Base-by-base conservation (phyloP, 140 eudicot species). In the Cichorium intybus region DNA sequence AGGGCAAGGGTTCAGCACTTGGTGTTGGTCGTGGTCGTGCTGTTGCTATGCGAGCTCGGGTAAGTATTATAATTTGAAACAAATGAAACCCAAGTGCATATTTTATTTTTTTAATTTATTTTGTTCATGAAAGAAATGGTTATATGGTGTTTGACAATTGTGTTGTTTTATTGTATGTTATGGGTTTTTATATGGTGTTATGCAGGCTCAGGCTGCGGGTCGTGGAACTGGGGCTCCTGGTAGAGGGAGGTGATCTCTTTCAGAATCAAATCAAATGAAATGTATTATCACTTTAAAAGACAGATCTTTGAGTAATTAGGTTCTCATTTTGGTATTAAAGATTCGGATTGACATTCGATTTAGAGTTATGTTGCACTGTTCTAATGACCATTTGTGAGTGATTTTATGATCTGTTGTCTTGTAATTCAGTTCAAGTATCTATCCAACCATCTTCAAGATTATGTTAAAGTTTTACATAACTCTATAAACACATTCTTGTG, bases 11-110 rank as follows among this genome's bases (percentile, higher is more conserved):
- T 62, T 78, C 97, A 59, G 62, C 96, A 11, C 82, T 91, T 80
- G 97, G 97, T 67, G 97, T 91, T 79, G 94, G 97, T 50, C 83
- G 97, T 69, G 97, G 97, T 31, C 97, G 97, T 64, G 97, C 86
- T 73, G 90, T 81, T 62, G 97, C 88, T 14, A 90, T 90, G 97
- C 94, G 97, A 51, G 95, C 95, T 60, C 82, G 89, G 68, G 97
- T 88, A 75, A 68, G 87, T 72, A 29, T 28, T 60, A 29, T 54
- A 0, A 18, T 47, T 62, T 23, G 55, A 14, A 20, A 15, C 12
- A 39, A 16, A 22, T 7, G 4, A 27, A 27, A 27, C 4, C 4
- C 31, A 27, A 27, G 31, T 27, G 31, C 31, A 27, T 27, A 27
- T 27, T 27, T 27, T 27, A 4, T 59, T 6, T 39, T n/a, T n/a